These are phyloP conservation scores for Saturnispora sekii DNA, from an alignment of 805 yeast species.

Conservation along the genomic window DNA sequence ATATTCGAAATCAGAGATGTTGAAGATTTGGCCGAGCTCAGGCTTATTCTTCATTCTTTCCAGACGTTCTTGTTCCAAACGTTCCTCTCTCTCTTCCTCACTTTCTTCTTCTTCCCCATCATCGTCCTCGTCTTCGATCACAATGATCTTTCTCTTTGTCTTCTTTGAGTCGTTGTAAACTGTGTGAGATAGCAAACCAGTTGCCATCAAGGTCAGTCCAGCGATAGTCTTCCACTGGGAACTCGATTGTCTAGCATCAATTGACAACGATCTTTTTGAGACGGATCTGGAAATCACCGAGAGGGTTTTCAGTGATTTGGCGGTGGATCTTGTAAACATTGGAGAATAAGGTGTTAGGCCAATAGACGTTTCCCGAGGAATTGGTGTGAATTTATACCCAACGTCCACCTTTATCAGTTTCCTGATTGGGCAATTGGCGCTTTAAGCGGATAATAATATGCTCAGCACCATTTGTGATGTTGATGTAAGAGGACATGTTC, in stretches of 20 bases:
- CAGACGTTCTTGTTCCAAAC: constrained; percentile 32
- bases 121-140: constrained; percentile 22
- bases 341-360: too few relatives aligned
- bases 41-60: constrained; percentile 43
- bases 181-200: constrained; percentile 1
- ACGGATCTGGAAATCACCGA: background rate
- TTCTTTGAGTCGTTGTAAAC: constrained; percentile 9
- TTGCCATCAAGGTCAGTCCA: constrained; percentile 1
- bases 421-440: constrained; percentile 3
- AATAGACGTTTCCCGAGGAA: too few relatives aligned
- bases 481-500: too few relatives aligned
- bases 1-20: constrained; percentile 75
- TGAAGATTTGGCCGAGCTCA: constrained; percentile 55
- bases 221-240: background rate
- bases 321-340: background rate
- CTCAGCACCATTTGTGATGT: background rate
- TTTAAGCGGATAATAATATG: background rate
- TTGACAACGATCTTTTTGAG: background rate
- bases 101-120: constrained; percentile 19
- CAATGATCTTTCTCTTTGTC: constrained; percentile 13
- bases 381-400: too few relatives aligned
- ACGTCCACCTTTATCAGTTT: background rate
- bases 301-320: too few relatives aligned
- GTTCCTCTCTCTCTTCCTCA: constrained; percentile 22
- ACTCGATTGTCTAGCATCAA: background rate